A percentile compares a stretch with the other conserved stretches of the same genome.
Conservation (phyloP, 2,329 filamentous ascomycete species). For the Paraphoma chrysanthemicola region DNA sequence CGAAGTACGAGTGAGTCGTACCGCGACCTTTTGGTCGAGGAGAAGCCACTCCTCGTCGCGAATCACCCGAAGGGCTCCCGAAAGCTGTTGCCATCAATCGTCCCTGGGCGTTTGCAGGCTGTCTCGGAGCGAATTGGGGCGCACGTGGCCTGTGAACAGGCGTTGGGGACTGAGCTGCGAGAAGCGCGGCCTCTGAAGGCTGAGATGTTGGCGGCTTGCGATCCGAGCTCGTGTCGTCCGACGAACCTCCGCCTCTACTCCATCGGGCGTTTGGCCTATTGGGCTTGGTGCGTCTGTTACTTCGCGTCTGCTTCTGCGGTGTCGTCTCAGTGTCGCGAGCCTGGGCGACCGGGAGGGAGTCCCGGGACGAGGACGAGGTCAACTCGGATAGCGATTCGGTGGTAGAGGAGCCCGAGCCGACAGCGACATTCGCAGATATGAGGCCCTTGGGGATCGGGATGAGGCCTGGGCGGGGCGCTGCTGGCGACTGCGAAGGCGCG, state of each 20-base stretch:
- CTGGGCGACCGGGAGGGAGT: slow-evolving; percentile 33
- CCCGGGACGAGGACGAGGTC: slow-evolving; percentile 40
- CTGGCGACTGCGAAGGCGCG: slow-evolving; percentile 23
- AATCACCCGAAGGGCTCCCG: slow-evolving; percentile 47
- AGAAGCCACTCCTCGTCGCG: slow-evolving; percentile 51
- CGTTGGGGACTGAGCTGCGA: slow-evolving; percentile 22
- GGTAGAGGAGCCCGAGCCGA: slow-evolving; percentile 33
- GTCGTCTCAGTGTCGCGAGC: slow-evolving; percentile 29
- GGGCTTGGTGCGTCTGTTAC: slow-evolving; percentile 34
- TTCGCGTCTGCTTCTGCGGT: slow-evolving; percentile 36
- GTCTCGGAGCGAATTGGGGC: slow-evolving; percentile 20
- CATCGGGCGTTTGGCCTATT: slow-evolving; percentile 34
- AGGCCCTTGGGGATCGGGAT: slow-evolving; percentile 15
- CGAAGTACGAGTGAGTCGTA: slow-evolving; percentile 29
- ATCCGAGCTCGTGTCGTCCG: slow-evolving; percentile 37
- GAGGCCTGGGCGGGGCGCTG: slow-evolving; percentile 15
- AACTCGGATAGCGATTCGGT: slow-evolving; percentile 34
- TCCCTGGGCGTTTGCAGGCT: slow-evolving; percentile 21
- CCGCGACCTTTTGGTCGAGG: slow-evolving; percentile 54
- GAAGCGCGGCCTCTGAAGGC: slow-evolving; percentile 22
- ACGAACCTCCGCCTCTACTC: slow-evolving; percentile 36
- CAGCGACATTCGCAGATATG: slow-evolving; percentile 37
- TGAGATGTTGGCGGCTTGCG: slow-evolving; percentile 30
- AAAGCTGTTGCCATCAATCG: slow-evolving; percentile 48
- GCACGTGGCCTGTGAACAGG: slow-evolving; percentile 24